These are phyloP conservation scores for Cryptococcus sp. DNA, from an alignment of 1,284 basidiomycete species.

Conservation along the genomic window DNA sequence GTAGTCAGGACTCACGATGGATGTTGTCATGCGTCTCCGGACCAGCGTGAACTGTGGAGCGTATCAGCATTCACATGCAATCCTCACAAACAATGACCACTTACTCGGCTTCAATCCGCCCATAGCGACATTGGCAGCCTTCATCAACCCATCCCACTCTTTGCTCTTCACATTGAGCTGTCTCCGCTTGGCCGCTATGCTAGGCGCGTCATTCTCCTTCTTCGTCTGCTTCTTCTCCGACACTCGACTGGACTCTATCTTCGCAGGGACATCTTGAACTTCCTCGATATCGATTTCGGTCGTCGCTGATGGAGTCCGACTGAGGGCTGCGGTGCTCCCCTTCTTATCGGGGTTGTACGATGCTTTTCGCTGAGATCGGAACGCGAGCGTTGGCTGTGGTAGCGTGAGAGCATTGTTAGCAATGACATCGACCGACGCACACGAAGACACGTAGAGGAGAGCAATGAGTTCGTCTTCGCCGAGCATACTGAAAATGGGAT, in stretches of 20 bases:
- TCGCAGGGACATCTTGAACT: background rate
- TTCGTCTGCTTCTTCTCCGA: constrained; percentile 1
- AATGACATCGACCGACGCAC: background rate
- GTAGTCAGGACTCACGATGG: constrained; percentile 38
- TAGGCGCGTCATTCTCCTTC: constrained; percentile 4
- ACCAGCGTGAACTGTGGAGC: constrained; percentile 38
- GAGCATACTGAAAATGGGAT: too few species aligned
- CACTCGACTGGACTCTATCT: background rate
- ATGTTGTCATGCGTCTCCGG: constrained; percentile 47
- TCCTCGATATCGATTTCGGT: background rate
- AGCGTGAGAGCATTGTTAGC: background rate
- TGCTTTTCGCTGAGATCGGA: constrained; percentile 21
- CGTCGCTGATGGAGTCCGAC: too few species aligned
- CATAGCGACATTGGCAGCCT: constrained; percentile 60
- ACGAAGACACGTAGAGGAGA: background rate
- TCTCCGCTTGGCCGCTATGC: background rate
- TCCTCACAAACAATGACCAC: constrained; percentile 37
- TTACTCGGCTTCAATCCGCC: constrained; percentile 64
- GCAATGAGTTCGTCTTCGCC: background rate
- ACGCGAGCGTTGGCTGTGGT: constrained; percentile 17
- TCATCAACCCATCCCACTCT: constrained; percentile 60
- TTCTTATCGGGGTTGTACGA: constrained; percentile 5
- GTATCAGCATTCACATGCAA: constrained; percentile 2
- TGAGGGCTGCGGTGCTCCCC: too few species aligned
- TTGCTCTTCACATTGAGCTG: constrained; percentile 42